Base-by-base conservation (phyloP, 1,284 basidiomycete species). In the Schizophyllum amplum region DNA sequence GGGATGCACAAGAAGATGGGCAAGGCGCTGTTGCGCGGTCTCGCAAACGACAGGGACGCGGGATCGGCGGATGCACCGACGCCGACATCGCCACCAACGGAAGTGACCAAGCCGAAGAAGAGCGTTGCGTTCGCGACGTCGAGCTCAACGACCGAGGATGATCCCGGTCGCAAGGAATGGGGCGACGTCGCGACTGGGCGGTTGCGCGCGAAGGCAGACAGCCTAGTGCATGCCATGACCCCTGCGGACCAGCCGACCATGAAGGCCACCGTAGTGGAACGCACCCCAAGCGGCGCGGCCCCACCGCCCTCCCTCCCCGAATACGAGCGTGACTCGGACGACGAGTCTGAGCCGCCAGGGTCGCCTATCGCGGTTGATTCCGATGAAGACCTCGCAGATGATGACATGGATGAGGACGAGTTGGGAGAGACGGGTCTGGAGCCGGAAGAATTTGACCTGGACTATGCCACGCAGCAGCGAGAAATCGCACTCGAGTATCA, bases 1-100 rank as follows among this genome's bases (percentile, higher is more conserved):
- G 75, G 75, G 42, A 72, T 87, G 65, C 86, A 88, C 67, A 87
- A 82, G 72, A 87, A 82, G 69, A 87, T 90, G 85, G 88, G 86
- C 1, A 82, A 78, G 61, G 83, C 86, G 0, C 72, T 90, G 47
- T 60, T 90, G 47, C 68, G 69, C 54, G 78, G 77, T 58, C 64
- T 80, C 51, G 69, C 73, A 3, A 69, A 20, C 22, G 20, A 75
- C 50, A 68, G 72, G n/a, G 71, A 71, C 21, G 73, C 75, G 58
- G 64, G 68, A 52, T 75, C 72, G 50, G 73, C 74, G 51, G 61
- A 69, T 55, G 69, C 69, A 56, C 62, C 60, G 52, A 60, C 63
- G 24, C 64, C 68, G 56, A 55, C 46, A 47, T 17, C 21, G 33
- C 17, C 5, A 23, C 13, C 26, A 33, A 22, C 20, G 33, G 42